phyloP scores from a whole-genome alignment of 2,329 filamentous ascomycete species.

The Phialocephala sp. region DNA sequence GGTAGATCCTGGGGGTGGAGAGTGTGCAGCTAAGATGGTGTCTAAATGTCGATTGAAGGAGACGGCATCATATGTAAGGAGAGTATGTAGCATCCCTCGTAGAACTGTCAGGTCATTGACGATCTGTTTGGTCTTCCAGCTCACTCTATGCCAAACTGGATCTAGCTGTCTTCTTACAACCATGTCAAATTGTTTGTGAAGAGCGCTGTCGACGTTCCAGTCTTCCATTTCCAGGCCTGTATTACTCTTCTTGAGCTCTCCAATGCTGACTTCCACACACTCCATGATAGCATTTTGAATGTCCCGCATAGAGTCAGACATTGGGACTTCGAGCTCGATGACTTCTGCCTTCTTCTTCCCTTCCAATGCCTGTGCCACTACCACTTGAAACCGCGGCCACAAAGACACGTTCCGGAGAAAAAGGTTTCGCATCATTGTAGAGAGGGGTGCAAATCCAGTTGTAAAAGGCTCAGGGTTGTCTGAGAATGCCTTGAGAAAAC shows the following conservation, averaged over 20 bases:
- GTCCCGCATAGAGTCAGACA: conserved; percentile 91
- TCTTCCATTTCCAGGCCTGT: conserved; percentile 92
- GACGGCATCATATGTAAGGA: conserved; percentile 88
- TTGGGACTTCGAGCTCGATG: conserved; percentile 93
- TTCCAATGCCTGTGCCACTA: conserved; percentile 87
- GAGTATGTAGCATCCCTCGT: conserved; percentile 77
- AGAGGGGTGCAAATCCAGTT: conserved; percentile 83
- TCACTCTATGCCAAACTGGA: conserved; percentile 96
- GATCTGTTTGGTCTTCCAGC: conserved; percentile 93
- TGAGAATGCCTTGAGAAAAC: conserved; percentile 95
- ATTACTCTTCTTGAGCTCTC: conserved; percentile 91
- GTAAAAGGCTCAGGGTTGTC: conserved; percentile 93
- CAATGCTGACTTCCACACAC: conserved; percentile 93
- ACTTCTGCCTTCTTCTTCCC: conserved; percentile 94
- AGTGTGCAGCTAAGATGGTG: conserved; percentile 89
- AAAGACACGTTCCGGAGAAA: conserved; percentile 88
- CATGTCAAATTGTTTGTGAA: conserved; percentile 91
- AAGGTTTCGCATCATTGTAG: conserved; percentile 89
- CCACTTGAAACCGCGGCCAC: conserved; percentile 92
- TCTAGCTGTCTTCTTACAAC: conserved; percentile 89
- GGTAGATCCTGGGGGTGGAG: conserved; percentile 85
- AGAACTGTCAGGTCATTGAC: conserved; percentile 87
- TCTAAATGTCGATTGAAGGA: conserved; percentile 93
- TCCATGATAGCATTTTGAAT: conserved; percentile 96
- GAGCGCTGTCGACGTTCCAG: conserved; percentile 92